These are phyloP conservation scores for Plantago coronopus DNA, from an alignment of 305 asterid species.

Conservation along the genomic window DNA sequence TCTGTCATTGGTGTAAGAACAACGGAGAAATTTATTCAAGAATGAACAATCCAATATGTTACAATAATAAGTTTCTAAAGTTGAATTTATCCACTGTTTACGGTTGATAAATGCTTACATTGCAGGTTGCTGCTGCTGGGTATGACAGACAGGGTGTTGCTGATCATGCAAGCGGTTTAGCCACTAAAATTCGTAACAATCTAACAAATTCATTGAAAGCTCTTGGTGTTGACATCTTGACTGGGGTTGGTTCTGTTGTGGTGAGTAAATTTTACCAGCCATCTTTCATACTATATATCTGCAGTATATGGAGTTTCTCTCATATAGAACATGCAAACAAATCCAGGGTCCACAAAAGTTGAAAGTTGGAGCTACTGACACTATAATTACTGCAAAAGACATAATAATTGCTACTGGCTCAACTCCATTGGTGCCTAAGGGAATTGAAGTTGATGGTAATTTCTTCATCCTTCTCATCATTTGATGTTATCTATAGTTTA, in stretches of 20 bases:
- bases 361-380: slow-evolving; percentile 67
- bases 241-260: slow-evolving; percentile 81
- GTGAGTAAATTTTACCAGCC: slow-evolving; percentile 41
- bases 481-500: slow-evolving; percentile 17
- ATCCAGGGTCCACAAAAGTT: slow-evolving; percentile 93
- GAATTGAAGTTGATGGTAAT: slow-evolving; percentile 95
- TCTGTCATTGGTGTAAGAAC: neutral
- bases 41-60: slow-evolving; percentile 10
- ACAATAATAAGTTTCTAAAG: slow-evolving; percentile 5
- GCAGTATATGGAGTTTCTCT: neutral
- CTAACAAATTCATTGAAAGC: slow-evolving; percentile 88
- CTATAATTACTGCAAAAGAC: slow-evolving; percentile 75
- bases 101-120: slow-evolving; percentile 23
- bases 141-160: slow-evolving; percentile 96
- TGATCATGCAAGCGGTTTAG: slow-evolving; percentile 94
- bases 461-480: slow-evolving; percentile 29
- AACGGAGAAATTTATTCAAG: no score
- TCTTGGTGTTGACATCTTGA: slow-evolving; percentile 94
- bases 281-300: slow-evolving; percentile 4
- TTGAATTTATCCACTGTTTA: slow-evolving; percentile 14
- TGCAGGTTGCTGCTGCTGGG: slow-evolving; percentile 89
- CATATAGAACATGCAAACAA: slow-evolving; percentile 21
- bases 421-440: slow-evolving; percentile 86
- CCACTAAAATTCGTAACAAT: slow-evolving; percentile 82
- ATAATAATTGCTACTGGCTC: slow-evolving; percentile 96